Percentiles rank a stretch among this genome's conserved stretches.
phyloP scores from a whole-genome alignment of 2,329 filamentous ascomycete species.

The Cercospora sp. region DNA sequence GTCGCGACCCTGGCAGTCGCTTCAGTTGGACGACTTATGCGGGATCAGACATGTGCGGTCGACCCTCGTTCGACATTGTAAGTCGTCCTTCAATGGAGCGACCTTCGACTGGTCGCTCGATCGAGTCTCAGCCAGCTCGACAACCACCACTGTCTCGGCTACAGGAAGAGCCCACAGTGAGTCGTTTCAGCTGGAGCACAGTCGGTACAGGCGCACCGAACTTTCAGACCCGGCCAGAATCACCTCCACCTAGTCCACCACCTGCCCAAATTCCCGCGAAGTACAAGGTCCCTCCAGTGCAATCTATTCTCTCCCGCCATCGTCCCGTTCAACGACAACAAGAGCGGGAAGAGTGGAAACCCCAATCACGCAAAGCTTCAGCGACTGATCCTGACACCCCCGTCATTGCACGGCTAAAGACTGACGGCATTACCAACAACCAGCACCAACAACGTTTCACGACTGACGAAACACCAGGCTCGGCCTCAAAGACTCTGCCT shows the following conservation, averaged over 20 bases:
- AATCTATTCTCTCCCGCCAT: constrained; percentile 39
- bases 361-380: constrained; percentile 29
- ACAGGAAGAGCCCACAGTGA: constrained; percentile 19
- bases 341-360: constrained; percentile 34
- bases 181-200: constrained; percentile 49
- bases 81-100: constrained; percentile 26
- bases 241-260: constrained; percentile 45
- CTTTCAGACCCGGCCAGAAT: constrained; percentile 39
- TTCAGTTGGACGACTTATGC: constrained; percentile 41
- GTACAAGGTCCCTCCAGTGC: constrained; percentile 30
- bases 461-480: constrained; percentile 18
- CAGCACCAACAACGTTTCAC: constrained; percentile 11
- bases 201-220: constrained; percentile 43
- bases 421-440: constrained; percentile 16
- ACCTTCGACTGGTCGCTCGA: constrained; percentile 14
- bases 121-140: constrained; percentile 8
- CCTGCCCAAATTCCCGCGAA: constrained; percentile 41
- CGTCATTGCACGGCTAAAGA: constrained; percentile 19
- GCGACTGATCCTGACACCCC: constrained; percentile 9
- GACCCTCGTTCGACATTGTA: constrained; percentile 19
- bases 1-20: constrained; percentile 31
- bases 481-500: constrained; percentile 35
- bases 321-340: constrained; percentile 34
- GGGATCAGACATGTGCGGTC: constrained; percentile 25
- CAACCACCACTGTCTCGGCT: constrained; percentile 13